phyloP scores from a whole-genome alignment of 441 rosid species.

The Macaranga tanarius region DNA sequence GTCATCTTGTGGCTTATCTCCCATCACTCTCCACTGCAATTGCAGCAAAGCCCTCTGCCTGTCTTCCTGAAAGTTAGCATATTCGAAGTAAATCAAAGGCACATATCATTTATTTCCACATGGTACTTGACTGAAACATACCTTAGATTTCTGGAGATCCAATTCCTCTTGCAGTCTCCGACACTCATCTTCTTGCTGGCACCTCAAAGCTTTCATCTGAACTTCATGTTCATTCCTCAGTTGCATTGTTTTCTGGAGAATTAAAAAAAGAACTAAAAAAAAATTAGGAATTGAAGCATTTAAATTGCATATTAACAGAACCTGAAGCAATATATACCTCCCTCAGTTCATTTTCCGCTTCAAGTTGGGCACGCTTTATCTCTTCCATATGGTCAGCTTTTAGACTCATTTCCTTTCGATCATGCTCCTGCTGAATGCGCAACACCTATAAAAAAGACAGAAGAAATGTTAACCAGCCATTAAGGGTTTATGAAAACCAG shows the following conservation, averaged over 20 bases:
- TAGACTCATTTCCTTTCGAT: constrained; percentile 48
- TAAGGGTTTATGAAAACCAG: constrained; percentile 5
- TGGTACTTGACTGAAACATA: constrained; percentile 22
- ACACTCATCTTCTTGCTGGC: constrained; percentile 79
- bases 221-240: constrained; percentile 72
- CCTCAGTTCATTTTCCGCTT: constrained; percentile 64
- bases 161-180: constrained; percentile 68
- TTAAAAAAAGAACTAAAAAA: not conserved
- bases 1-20: constrained; percentile 76
- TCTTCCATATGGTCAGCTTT: constrained; percentile 59
- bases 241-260: constrained; percentile 48
- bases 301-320: constrained; percentile 16
- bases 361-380: constrained; percentile 51
- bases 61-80: constrained; percentile 59
- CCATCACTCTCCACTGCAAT: constrained; percentile 93
- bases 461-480: constrained; percentile 14
- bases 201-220: constrained; percentile 60
- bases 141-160: constrained; percentile 75
- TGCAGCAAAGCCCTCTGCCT: constrained; percentile 88
- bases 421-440: constrained; percentile 52
- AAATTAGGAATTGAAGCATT: constrained; percentile 20
- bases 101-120: constrained; percentile 5
- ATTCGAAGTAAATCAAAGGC: constrained; percentile 11
- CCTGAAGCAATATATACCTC: constrained; percentile 44
- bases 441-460: constrained; percentile 40